A percentile compares a stretch with the other conserved stretches of the same genome.
Conservation (phyloP, 768 basidiomycete genomes). For the Kwoniella sp. region DNA sequence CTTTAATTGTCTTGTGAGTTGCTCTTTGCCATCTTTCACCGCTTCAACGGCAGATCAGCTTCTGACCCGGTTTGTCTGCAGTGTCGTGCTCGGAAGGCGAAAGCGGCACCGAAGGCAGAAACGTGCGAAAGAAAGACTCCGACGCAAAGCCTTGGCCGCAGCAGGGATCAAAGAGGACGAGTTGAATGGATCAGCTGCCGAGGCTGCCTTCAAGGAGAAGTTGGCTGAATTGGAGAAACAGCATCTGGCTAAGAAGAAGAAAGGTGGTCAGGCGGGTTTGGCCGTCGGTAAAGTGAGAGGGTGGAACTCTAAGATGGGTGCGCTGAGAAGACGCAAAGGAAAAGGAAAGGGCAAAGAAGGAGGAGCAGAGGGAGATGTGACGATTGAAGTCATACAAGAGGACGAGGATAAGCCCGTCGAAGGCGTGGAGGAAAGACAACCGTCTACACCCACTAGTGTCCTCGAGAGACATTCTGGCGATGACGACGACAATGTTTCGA, state of each 20-base stretch:
- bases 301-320: conserved; percentile 30
- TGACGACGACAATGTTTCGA: neutral
- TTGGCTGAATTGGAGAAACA: conserved; percentile 39
- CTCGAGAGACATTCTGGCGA: neutral
- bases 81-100: conserved; percentile 44
- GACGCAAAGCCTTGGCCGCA: conserved; percentile 43
- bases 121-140: conserved; percentile 39
- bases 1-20: conserved; percentile 44
- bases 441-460: conserved; percentile 8
- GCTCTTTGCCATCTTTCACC: neutral
- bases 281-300: conserved; percentile 38
- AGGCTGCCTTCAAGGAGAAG: conserved; percentile 40
- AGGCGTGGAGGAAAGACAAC: neutral
- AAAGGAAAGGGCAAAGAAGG: conserved; percentile 23
- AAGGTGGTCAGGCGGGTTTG: conserved; percentile 25
- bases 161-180: conserved; percentile 39
- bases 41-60: neutral
- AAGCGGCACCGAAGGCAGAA: conserved; percentile 47
- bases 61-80: conserved; percentile 17
- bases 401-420: conserved; percentile 31
- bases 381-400: conserved; percentile 6
- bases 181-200: conserved; percentile 26
- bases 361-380: neutral
- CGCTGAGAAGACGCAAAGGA: conserved; percentile 20
- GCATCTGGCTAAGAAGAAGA: conserved; percentile 32